Evolutionary conservation across 2,329 filamentous ascomycete genomes (phyloP), one percentile per base, ranked within the genome.

Genomic region (Penicillium concentricum): DNA sequence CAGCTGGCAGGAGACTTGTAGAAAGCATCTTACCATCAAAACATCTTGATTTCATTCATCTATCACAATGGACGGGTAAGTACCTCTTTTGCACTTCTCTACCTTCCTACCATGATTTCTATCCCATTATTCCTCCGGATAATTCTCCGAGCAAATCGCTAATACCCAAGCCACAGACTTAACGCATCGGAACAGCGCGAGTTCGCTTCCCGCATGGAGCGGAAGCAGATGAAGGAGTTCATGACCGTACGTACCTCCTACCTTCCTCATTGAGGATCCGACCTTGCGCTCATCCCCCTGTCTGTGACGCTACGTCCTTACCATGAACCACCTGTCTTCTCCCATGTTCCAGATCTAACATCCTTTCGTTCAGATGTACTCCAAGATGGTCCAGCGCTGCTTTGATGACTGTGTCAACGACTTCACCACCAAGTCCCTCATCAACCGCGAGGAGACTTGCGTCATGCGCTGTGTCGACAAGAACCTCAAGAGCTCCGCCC

Each of bases 221-320:
- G 90, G 80, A 95, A 94, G 80, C 94, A 99, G 80, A 91, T 99
- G 84, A 96, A 96, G 81, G 93, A 97, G 75, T 97, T 99, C 75
- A 96, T 97, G 88, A 90, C 86, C 70, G 94, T 97, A 84, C 68
- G 91, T 82, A 34, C 34, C 44, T 37, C 13, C 32, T 58, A 10
- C 7, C 56, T 34, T 10, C 12, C 12, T 5, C 5, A 0, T 32
- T 26, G 5, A 18, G 6, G 6, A 26, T 10, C 26, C 16, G 4
- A 34, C 10, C 15, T 26, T 9, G 13, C 49, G 18, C 12, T 12
- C 26, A n/a, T 37, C 4, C n/a, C 15, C n/a, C n/a, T 37, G 9
- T 15, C 18, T 16, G 16, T 34, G 50, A 30, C 20, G 8, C 39
- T 30, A 9, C 16, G 15, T 30, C 15, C 15, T 35, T 28, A 9